Base-by-base conservation (phyloP, 805 yeast species). In the Saturnispora dispora region DNA sequence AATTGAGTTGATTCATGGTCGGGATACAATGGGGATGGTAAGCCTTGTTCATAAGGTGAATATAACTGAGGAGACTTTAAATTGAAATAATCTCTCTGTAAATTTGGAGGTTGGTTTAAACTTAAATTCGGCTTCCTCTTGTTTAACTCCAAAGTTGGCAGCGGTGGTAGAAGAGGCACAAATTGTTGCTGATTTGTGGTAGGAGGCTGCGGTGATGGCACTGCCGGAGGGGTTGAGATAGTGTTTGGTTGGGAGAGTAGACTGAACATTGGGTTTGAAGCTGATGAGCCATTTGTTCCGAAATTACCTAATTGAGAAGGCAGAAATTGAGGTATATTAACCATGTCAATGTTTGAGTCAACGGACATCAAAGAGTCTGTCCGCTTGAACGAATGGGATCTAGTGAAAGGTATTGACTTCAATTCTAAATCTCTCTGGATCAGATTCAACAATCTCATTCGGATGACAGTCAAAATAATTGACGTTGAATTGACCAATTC, bases 371-470 rank as follows among this genome's bases (percentile, higher is more conserved):
- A 47, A n/a, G 67, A 63, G 44, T 55, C 60, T 35, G 63, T 62
- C 45, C 70, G 56, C n/a, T 65, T 56, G 17, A 39, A 59, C 50
- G 20, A 59, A 32, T 48, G 48, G 23, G 45, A 45, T 23, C 39
- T 53, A 18, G 53, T 48, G 32, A 42, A 54, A 60, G 37, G 61
- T 57, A 39, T 47, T 40, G 47, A 41, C 22, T 23, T 17, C 15
- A 36, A 27, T 5, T 41, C 47, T 25, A 48, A 33, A 32, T 55
- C 49, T 7, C 59, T 50, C 45, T 58, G 60, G 55, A 70, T 62
- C 27, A 68, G 53, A 13, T 67, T 66, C 28, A 68, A 55, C 17
- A 68, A 55, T 46, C 72, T 57, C 47, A 58, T 63, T 45, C 72
- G 58, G 36, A 68, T 66, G 13, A 67, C 45, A 1, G 66, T 55